Base-by-base conservation (phyloP, 805 yeast genomes). In the Sugiyamaella chiloensis region DNA sequence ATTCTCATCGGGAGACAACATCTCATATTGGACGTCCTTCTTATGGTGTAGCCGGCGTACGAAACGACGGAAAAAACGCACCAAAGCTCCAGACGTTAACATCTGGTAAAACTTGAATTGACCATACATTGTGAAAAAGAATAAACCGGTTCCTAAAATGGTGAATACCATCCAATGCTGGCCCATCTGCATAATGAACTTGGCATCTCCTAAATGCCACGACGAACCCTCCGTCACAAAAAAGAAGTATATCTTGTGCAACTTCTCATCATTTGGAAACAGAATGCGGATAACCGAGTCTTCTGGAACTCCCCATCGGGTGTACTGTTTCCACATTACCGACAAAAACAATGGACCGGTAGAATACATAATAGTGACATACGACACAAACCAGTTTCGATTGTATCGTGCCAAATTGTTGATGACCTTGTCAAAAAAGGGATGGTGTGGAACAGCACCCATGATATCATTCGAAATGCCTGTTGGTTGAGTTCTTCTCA, bases 381-480 rank as follows among this genome's bases (percentile, higher is more conserved):
- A 89, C 12, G 96, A 95, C n/a, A 87, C 79, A 31, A 84, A 66
- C 85, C 93, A 87, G 64, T 85, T 83, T 54, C 76, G 73, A 60
- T 87, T 79, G 60, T 78, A 82, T 43, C 66, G 72, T 51, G 79
- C 66, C 51, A 89, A 70, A 41, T 76, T 76, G 52, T 82, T 83
- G 52, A 87, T 75, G 16, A 76, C 84, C 59, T 81, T 81, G 42
- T 75, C 64, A 69, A 85, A 87, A 67, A 88, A 86, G 3, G 96
- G 95, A 65, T 89, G 96, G 42, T 74, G 71, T 31, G 93, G 95
- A 11, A 84, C 82, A 2, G 90, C 70, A 8, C 95, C 96, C 95
- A 89, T 85, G 11, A 88, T 91, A 62, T 88, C 96, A 64, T 89
- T 89, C 2, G 95, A 85, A 39, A 89, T 79, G 46, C 96, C 96